phyloP scores from a whole-genome alignment of 768 basidiomycete genomes.

The Leucocoprinus birnbaumii region DNA sequence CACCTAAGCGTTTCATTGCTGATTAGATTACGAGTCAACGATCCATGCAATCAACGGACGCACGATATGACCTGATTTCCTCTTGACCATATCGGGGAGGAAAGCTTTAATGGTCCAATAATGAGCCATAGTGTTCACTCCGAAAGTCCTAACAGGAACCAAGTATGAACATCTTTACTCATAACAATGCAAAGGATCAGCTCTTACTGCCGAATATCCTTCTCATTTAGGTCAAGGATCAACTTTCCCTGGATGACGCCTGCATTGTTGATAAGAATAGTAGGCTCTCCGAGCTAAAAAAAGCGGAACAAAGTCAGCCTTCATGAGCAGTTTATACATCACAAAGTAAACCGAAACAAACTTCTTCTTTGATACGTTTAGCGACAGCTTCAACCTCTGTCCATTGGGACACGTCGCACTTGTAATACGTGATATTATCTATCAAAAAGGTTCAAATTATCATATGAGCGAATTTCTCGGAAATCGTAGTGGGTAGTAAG shows the following conservation, averaged over 20 bases:
- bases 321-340: background rate
- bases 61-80: constrained; percentile 83
- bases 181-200: background rate
- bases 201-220: constrained; percentile 76
- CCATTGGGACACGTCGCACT: constrained; percentile 91
- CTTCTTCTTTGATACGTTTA: constrained; percentile 75
- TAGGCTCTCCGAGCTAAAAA: constrained; percentile 78
- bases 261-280: constrained; percentile 92
- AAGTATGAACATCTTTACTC: background rate
- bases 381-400: constrained; percentile 79
- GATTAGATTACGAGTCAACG: constrained; percentile 8
- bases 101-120: constrained; percentile 94
- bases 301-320: constrained; percentile 7
- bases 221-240: constrained; percentile 71
- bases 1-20: constrained; percentile 41
- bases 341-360: constrained; percentile 24
- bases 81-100: constrained; percentile 81
- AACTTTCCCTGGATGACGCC: constrained; percentile 91
- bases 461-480: constrained; percentile 2
- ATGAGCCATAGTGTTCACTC: constrained; percentile 83
- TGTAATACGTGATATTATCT: constrained; percentile 84
- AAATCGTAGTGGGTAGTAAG: background rate
- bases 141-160: constrained; percentile 65
- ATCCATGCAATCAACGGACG: constrained; percentile 22
- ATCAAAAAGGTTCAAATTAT: background rate